Base-by-base conservation (phyloP, 352 stramenopile species). In the Pythium periplocum region DNA sequence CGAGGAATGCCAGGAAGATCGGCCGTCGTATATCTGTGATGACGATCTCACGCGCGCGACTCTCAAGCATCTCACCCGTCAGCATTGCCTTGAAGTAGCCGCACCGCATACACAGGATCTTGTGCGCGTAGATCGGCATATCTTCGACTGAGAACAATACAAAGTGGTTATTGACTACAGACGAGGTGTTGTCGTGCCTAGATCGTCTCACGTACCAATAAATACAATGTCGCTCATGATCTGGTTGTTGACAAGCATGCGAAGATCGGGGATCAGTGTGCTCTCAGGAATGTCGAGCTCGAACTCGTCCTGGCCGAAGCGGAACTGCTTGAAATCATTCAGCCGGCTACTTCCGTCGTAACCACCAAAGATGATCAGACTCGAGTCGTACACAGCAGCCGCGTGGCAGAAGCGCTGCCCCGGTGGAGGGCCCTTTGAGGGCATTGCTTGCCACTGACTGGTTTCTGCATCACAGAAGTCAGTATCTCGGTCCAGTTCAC, bases 331-430 rank as follows among this genome's bases (percentile, higher is more conserved):
- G 52, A 98, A 98, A 58, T 99, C 96, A 61, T 98, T 98, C 11
- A 99, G 71, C 6, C 96, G 87, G 55, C 79, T 91, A 42, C 85
- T 92, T 45, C 96, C 96, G 69, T 99, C 95, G 69, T 99, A 99
- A 2, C 97, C 95, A 45, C 88, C 88, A 55, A 96, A 99, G 31
- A 98, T 81, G 61, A 97, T 97, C 37, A 99, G 70, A 9, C 70
- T 92, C 48, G 90, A 83, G 55, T 98, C 87, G 61, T 98, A 90
- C 26, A 97, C 81, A 26, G 85, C 87, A 2, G 81, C 96, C 11
- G 98, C 95, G 61, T 99, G 96, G 64, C 96, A 99, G 63, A 99
- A 99, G 31, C 96, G 85, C 68, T 97, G 88, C 7, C 88, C 89
- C 26, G 93, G 93, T 4, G 83, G 69, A 35, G 83, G 79, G 5